These are phyloP conservation scores for Acacia melanoxylon DNA, from an alignment of 306 rosid genomes.

Conservation along the genomic window DNA sequence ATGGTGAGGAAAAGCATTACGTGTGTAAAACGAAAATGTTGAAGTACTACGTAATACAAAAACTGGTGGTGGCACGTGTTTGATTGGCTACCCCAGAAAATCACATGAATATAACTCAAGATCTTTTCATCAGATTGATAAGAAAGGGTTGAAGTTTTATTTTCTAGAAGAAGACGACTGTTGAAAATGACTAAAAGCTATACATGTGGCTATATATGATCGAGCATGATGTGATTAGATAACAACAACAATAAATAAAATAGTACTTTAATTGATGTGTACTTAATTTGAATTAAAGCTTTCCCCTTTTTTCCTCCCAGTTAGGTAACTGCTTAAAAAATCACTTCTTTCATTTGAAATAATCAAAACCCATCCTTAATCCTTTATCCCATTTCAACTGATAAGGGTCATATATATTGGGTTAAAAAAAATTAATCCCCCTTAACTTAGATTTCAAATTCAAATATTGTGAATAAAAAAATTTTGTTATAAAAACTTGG, in stretches of 20 bases:
- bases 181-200: neutral
- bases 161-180: neutral
- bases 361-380: neutral
- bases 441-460: neutral
- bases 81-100: conserved; percentile 7
- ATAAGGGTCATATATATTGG: too few species aligned
- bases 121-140: neutral
- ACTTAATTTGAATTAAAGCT: neutral
- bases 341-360: neutral
- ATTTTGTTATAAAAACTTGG: too few species aligned
- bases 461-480: neutral
- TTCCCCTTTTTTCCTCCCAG: neutral
- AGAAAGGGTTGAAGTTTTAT: conserved; percentile 16
- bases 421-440: too few species aligned
- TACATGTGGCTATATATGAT: neutral
- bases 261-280: neutral
- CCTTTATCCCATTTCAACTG: neutral
- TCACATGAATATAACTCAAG: conserved; percentile 6
- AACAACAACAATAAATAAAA: neutral
- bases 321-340: neutral
- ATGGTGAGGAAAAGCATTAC: neutral
- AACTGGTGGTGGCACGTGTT: conserved; percentile 9
- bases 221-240: neutral
- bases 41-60: neutral
- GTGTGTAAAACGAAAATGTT: neutral